These are phyloP conservation scores for Pecoramyces ruminantium DNA, from an alignment of 192 early-diverging fungal genomes.

Conservation along the genomic window DNA sequence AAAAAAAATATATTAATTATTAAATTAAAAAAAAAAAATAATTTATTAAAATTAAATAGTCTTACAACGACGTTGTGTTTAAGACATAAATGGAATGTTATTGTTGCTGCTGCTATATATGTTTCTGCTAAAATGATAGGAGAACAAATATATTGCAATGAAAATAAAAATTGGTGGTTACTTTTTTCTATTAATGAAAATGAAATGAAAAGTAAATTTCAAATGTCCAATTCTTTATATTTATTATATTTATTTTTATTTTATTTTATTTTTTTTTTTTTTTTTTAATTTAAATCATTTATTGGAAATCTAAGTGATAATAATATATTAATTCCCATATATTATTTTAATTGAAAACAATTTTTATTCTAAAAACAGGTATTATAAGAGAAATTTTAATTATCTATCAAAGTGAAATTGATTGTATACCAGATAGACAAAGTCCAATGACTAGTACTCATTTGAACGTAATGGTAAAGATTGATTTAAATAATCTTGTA, in stretches of 20 bases:
- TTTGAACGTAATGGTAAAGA: neutral
- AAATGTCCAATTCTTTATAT: too few relatives aligned
- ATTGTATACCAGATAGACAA: neutral
- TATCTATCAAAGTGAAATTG: neutral
- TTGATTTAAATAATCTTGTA: neutral
- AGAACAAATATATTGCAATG: neutral
- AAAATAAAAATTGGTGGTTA: neutral
- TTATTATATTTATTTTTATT: too few relatives aligned
- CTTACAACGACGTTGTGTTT: neutral
- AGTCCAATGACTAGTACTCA: neutral
- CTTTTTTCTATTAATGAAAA: neutral
- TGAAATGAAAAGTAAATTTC: neutral
- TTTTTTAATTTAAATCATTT: too few relatives aligned
- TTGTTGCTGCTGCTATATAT: neutral
- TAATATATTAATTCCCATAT: too few relatives aligned
- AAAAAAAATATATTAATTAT: too few relatives aligned
- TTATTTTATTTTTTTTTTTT: too few relatives aligned
- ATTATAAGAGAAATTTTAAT: neutral
- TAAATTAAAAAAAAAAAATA: too few relatives aligned
- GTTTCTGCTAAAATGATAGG: neutral
- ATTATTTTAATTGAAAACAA: too few relatives aligned
- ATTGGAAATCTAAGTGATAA: too few relatives aligned
- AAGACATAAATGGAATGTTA: neutral
- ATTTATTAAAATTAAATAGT: too few relatives aligned
- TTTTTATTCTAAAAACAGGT: too few relatives aligned